phyloP scores from a whole-genome alignment of 2,329 filamentous ascomycete genomes.

The Botryotinia calthae region DNA sequence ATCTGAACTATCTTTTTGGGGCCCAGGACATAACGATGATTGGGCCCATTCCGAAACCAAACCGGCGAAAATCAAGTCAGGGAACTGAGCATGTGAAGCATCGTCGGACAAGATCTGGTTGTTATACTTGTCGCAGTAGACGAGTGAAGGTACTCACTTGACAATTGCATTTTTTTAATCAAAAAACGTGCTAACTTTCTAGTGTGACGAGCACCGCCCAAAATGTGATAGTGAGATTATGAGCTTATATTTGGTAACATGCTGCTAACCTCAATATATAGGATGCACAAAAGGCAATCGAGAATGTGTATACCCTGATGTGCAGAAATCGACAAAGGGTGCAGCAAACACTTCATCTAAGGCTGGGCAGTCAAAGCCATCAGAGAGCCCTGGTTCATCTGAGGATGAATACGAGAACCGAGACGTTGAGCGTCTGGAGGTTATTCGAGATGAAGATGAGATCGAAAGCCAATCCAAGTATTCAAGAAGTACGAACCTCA shows the following conservation, averaged over 20 bases:
- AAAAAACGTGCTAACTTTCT: slow-evolving; percentile 32
- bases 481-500: slow-evolving; percentile 14
- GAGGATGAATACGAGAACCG: slow-evolving; percentile 51
- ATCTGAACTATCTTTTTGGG: slow-evolving; percentile 37
- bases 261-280: slow-evolving; percentile 39
- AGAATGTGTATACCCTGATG: slow-evolving; percentile 86
- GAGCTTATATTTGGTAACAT: not conserved
- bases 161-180: not conserved
- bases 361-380: slow-evolving; percentile 41
- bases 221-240: slow-evolving; percentile 69
- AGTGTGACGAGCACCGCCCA: slow-evolving; percentile 90
- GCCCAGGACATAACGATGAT: slow-evolving; percentile 35
- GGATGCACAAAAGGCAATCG: slow-evolving; percentile 90
- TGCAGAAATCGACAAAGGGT: slow-evolving; percentile 45
- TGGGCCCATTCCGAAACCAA: slow-evolving; percentile 32
- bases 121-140: slow-evolving; percentile 84
- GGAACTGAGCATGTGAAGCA: slow-evolving; percentile 67
- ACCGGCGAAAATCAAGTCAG: slow-evolving; percentile 35
- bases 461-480: slow-evolving; percentile 14
- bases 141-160: slow-evolving; percentile 67
- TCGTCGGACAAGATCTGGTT: slow-evolving; percentile 87
- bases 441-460: slow-evolving; percentile 57
- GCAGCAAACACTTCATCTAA: slow-evolving; percentile 24
- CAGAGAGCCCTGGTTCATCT: slow-evolving; percentile 48
- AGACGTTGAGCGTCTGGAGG: slow-evolving; percentile 49